phyloP scores from a whole-genome alignment of 129 eudicot species.

The Saussurea involucrata region DNA sequence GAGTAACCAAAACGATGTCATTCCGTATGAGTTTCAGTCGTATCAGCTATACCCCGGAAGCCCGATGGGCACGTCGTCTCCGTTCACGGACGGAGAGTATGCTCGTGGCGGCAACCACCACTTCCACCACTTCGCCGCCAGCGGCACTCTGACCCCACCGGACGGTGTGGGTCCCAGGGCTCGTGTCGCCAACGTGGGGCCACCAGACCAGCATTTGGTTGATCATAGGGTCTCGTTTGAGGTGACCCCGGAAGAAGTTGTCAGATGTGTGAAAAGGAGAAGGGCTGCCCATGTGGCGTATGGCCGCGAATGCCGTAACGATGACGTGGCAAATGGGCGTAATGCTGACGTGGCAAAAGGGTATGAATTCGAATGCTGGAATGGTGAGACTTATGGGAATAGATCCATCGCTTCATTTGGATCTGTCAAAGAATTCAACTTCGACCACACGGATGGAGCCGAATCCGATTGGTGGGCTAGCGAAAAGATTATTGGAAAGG shows the following conservation, averaged over 20 bases:
- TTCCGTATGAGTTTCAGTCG: slow-evolving; percentile 71
- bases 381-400: slow-evolving; percentile 36
- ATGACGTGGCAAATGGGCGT: slow-evolving; percentile 19
- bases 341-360: slow-evolving; percentile 23
- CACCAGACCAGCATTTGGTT: slow-evolving; percentile 22
- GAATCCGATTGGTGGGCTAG: slow-evolving; percentile 76
- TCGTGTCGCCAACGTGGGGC: slow-evolving; percentile 28
- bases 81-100: slow-evolving; percentile 57
- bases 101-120: slow-evolving; percentile 34
- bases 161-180: slow-evolving; percentile 36
- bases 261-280: slow-evolving; percentile 72
- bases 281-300: slow-evolving; percentile 32
- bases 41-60: slow-evolving; percentile 96
- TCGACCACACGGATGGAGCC: slow-evolving; percentile 60
- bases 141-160: slow-evolving; percentile 46
- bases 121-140: slow-evolving; percentile 36
- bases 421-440: slow-evolving; percentile 76
- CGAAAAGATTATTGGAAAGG: slow-evolving; percentile 60
- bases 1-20: slow-evolving; percentile 39
- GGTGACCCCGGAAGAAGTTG: slow-evolving; percentile 51
- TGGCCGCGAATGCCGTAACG: slow-evolving; percentile 8
- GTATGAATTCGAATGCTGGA: slow-evolving; percentile 9
- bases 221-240: slow-evolving; percentile 81
- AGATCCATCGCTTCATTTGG: slow-evolving; percentile 71
- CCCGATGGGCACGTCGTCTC: slow-evolving; percentile 85